Base-by-base conservation (phyloP, 2,329 filamentous ascomycete genomes). In the Diatrype stigma region DNA sequence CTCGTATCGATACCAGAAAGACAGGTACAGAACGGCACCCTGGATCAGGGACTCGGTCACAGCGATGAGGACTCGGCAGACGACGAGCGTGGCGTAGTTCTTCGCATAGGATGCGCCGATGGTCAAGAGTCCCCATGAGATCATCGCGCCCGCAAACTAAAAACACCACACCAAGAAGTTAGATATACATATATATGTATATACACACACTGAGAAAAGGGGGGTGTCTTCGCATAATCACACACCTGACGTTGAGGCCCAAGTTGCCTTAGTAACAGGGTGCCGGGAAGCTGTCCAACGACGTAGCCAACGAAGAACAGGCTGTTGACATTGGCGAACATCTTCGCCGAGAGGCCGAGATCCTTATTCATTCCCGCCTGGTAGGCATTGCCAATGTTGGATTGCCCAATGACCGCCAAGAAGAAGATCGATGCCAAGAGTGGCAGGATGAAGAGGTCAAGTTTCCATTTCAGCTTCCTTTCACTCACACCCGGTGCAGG, bases 1-100 rank as follows among this genome's bases (percentile, higher is more conserved):
- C 3, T 42, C 46, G 55, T 62, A 62, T 28, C 56, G 51, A 46
- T 62, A 62, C 60, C 60, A 60, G 48, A 62, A 62, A 3, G 60
- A 62, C 22, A 62, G 54, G 34, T 62, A 62, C 45, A 62, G 56
- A 21, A 58, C 45, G 46, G 55, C 55, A n/a, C 60, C 60, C 16
- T 60, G 58, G 21, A 62, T 55, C 47, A 62, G 60, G 5, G 60
- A 48, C 21, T 62, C 60, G 1, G 58, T 55, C 2, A 42, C 58
- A 30, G 58, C 60, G 1, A 60, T 56, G 26, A 62, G 49, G 35
- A 57, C 55, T 3, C 60, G 51, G 10, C 60, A 35, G 38, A 45
- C 55, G 10, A 62, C 49, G 8, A 62, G 45, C 34, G 48, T 45
- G n/a, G 35, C 52, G 11, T 30, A 37, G 21, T 56, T 59, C 21